A percentile compares a stretch with the other conserved stretches of the same genome.
Evolutionary conservation across 2,329 filamentous ascomycete species (phyloP).

Genomic region (Colletotrichum somersetense): DNA sequence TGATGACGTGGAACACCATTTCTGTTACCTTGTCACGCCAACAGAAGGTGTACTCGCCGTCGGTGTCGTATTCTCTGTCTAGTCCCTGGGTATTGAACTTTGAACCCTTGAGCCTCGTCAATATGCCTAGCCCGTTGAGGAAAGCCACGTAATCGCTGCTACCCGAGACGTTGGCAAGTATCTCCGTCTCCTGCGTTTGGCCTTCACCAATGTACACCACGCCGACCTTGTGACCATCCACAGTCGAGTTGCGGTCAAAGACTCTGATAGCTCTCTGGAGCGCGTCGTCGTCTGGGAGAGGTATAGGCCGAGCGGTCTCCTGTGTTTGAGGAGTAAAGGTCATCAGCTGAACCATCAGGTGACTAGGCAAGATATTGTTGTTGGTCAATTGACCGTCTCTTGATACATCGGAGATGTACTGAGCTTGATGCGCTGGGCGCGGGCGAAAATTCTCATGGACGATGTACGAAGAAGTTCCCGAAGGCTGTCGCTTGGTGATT

Average conservation of each 20-base stretch:
- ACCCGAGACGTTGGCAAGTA: slow-evolving; percentile 87
- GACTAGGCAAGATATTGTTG: slow-evolving; percentile 77
- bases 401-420: slow-evolving; percentile 60
- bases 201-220: slow-evolving; percentile 93
- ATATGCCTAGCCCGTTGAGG: slow-evolving; percentile 82
- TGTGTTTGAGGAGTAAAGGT: slow-evolving; percentile 70
- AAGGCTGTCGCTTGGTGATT: slow-evolving; percentile 78
- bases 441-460: slow-evolving; percentile 71
- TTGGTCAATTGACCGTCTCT: slow-evolving; percentile 66
- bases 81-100: slow-evolving; percentile 94
- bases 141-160: slow-evolving; percentile 91
- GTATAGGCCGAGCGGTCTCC: slow-evolving; percentile 77
- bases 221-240: slow-evolving; percentile 96
- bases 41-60: slow-evolving; percentile 90
- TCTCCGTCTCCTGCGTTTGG: slow-evolving; percentile 85
- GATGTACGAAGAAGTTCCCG: slow-evolving; percentile 72
- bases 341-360: slow-evolving; percentile 78
- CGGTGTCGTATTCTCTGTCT: slow-evolving; percentile 80
- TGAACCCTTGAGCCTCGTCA: slow-evolving; percentile 84
- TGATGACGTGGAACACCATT: slow-evolving; percentile 94
- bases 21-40: slow-evolving; percentile 97
- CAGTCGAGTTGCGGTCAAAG: slow-evolving; percentile 89
- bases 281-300: slow-evolving; percentile 77
- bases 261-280: slow-evolving; percentile 80
- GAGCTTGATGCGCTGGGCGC: slow-evolving; percentile 68